Evolutionary conservation across 768 basidiomycete species (phyloP).

Genomic region (Auricularia cornea): DNA sequence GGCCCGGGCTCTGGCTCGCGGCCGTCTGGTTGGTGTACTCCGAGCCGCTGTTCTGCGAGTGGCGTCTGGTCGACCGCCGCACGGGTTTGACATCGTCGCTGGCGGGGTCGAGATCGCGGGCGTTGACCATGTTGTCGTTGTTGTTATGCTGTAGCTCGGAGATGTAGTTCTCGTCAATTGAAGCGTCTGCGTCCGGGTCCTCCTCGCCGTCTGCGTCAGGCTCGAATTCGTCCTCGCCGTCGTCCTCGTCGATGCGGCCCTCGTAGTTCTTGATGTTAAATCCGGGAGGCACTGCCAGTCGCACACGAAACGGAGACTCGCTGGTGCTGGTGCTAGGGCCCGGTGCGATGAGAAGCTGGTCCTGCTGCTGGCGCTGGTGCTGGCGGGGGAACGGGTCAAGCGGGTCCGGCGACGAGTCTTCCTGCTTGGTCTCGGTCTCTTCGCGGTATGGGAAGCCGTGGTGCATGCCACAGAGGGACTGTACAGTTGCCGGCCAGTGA

Average conservation of each 20-base stretch:
- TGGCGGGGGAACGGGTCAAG: neutral
- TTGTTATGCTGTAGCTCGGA: neutral
- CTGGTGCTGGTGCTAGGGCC: no score
- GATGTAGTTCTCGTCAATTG: slow-evolving; percentile 1
- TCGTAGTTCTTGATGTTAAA: slow-evolving; percentile 1
- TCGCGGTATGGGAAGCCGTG: neutral
- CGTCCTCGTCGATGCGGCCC: slow-evolving; percentile 3
- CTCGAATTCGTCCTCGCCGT: neutral
- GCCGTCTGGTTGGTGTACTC: slow-evolving; percentile 19
- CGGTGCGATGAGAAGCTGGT: neutral
- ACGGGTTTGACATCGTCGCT: slow-evolving; percentile 23
- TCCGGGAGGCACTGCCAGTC: neutral
- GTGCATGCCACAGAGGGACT: neutral
- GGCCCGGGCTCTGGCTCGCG: slow-evolving; percentile 16
- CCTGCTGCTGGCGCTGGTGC: slow-evolving; percentile 1
- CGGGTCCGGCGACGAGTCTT: neutral
- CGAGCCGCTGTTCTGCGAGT: slow-evolving; percentile 14
- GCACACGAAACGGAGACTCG: neutral
- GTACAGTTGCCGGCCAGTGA: neutral
- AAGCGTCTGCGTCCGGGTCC: slow-evolving; percentile 8
- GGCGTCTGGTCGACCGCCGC: slow-evolving; percentile 10
- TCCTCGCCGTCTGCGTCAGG: neutral
- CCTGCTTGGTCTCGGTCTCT: neutral
- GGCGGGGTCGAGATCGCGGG: slow-evolving; percentile 33
- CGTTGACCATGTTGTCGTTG: slow-evolving; percentile 23